Base-by-base conservation (phyloP, 2,329 filamentous ascomycete species). In the Myriangium duriaei region DNA sequence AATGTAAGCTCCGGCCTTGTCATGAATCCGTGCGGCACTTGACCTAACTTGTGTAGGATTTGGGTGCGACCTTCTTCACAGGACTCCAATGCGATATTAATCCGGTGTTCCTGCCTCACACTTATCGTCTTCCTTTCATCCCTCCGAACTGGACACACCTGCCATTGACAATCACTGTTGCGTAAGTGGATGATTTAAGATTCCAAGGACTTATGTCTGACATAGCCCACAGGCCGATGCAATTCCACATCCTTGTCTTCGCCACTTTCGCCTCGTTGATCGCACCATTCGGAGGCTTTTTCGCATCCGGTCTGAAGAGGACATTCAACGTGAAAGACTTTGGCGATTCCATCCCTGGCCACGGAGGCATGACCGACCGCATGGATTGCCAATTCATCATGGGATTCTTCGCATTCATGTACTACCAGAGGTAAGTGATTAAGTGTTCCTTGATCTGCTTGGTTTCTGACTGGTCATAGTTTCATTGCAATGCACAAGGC, bases 321-420 rank as follows among this genome's bases (percentile, higher is more conserved):
- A 95, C 88, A 3, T 98, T 98, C 68, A 96, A 98, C 67, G 92
- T 98, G 71, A 98, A 98, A 71, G 91, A 98, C 65, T 98, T 98
- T 64, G 91, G 91, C 49, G 84, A 98, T 61, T 93, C 86, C 1
- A 98, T 98, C 50, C 91, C 91, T 1, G 91, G 91, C 14, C 91
- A 98, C 53, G 91, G 91, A 44, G 91, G 91, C 50, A 96, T 98
- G 65, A 98, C 91, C 11, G 91, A 98, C 58, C 82, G 91, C 45
- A 96, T 98, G 88, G 91, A 98, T 57, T 98, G 91, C 60, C 91
- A 98, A 57, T 98, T 98, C 65, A 96, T 96, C 67, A 98, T 98
- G 91, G 91, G 91, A 6, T 91, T 94, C 62, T 96, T 98, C 53
- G 76, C 88, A 11, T 96, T 86, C 67, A 87, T 98, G 73, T 98